Conservation (phyloP, 768 basidiomycete genomes). For the Glaciozyma martinii region DNA sequence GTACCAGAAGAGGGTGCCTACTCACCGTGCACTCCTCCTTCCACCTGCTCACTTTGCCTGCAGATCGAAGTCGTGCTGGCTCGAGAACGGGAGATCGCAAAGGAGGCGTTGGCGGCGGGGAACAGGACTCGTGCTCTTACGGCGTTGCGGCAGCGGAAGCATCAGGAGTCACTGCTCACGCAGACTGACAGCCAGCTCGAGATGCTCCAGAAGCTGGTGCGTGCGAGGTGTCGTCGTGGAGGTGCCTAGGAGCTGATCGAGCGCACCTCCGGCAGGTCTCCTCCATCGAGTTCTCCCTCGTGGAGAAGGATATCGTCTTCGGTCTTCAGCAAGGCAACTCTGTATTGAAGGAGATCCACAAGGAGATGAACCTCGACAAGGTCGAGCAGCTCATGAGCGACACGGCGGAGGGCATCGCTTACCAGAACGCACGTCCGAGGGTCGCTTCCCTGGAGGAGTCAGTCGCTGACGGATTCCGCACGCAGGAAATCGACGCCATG, state of each 20-base stretch:
- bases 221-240: slow-evolving; percentile 32
- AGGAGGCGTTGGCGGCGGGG: slow-evolving; percentile 64
- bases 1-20: slow-evolving; percentile 80
- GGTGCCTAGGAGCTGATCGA: background rate
- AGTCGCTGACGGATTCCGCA: background rate
- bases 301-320: slow-evolving; percentile 84
- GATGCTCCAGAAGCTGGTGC: slow-evolving; percentile 76
- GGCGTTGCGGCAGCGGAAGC: slow-evolving; percentile 82
- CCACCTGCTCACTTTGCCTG: background rate
- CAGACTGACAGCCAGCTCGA: slow-evolving; percentile 88
- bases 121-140: slow-evolving; percentile 79
- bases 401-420: slow-evolving; percentile 82
- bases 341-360: slow-evolving; percentile 86
- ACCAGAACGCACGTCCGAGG: slow-evolving; percentile 49
- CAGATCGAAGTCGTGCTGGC: slow-evolving; percentile 81
- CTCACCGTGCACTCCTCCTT: background rate
- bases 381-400: slow-evolving; percentile 93
- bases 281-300: slow-evolving; percentile 89
- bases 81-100: slow-evolving; percentile 82
- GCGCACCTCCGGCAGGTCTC: slow-evolving; percentile 56
- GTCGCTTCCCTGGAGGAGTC: background rate
- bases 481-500: slow-evolving; percentile 89
- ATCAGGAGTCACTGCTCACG: slow-evolving; percentile 73
- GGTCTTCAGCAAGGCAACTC: slow-evolving; percentile 89
- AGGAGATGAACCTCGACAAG: slow-evolving; percentile 79